A percentile compares a stretch with the other conserved stretches of the same genome.
phyloP scores from a whole-genome alignment of 2,329 filamentous ascomycete genomes.

The Alternaria sp. region DNA sequence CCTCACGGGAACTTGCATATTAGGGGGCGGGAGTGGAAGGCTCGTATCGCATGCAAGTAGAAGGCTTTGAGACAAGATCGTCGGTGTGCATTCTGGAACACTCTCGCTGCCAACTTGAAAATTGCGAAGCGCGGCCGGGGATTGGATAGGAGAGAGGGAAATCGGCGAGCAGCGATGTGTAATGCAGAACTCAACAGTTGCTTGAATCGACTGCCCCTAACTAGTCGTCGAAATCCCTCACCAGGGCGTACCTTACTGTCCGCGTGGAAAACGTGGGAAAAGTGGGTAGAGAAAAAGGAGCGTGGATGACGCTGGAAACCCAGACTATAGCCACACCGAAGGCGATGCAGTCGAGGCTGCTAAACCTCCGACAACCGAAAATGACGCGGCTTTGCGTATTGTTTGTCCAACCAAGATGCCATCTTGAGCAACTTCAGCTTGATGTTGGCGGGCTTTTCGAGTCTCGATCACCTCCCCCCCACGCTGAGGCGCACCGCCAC shows the following conservation, averaged over 20 bases:
- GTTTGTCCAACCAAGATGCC: not conserved
- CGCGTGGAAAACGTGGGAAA: conserved; percentile 8
- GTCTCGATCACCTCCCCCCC: not conserved
- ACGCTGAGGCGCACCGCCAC: conserved; percentile 11
- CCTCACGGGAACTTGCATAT: conserved; percentile 16
- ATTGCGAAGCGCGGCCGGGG: conserved; percentile 7
- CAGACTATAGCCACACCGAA: conserved; percentile 5
- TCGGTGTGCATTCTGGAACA: not conserved
- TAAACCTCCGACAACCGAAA: not conserved
- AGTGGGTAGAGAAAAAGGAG: conserved; percentile 13
- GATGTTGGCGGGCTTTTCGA: not conserved
- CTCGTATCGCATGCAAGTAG: conserved; percentile 11
- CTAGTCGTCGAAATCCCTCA: not conserved
- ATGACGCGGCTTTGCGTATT: conserved; percentile 5
- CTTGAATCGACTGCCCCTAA: not conserved
- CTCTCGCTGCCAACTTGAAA: not conserved
- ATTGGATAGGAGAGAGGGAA: not conserved
- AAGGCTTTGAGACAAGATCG: conserved; percentile 12
- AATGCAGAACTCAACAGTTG: not conserved
- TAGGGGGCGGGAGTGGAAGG: conserved; percentile 15
- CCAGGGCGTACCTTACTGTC: not conserved
- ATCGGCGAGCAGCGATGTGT: conserved; percentile 3
- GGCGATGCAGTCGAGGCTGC: not conserved
- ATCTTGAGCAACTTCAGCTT: not conserved
- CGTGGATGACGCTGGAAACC: conserved; percentile 2